Percentiles rank a stretch among this genome's conserved stretches.
Conservation (phyloP, 176 grass and related monocot genomes). For the Echinochloa phyllopogon region DNA sequence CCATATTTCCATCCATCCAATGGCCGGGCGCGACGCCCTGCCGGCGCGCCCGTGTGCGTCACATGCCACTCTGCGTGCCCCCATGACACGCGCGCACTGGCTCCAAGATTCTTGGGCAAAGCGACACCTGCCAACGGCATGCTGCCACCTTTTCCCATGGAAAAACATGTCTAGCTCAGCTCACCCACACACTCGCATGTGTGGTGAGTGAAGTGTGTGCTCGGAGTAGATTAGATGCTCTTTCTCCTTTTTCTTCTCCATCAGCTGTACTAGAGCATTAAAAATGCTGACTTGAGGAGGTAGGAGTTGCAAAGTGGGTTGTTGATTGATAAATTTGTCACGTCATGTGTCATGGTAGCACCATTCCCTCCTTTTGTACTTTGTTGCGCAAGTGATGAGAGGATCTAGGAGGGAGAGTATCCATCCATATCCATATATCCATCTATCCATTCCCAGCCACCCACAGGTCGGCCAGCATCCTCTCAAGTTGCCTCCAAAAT, state of each 20-base stretch:
- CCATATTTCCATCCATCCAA: no score
- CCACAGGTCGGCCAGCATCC: neutral
- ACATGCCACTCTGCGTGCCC: neutral
- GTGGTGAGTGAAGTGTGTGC: neutral
- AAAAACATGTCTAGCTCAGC: neutral
- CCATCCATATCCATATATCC: neutral
- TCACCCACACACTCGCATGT: neutral
- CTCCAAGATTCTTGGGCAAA: conserved; percentile 52
- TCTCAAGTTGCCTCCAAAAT: neutral
- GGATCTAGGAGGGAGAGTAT: conserved; percentile 15
- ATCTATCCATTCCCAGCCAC: neutral
- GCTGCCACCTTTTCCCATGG: neutral
- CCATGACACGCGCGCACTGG: neutral
- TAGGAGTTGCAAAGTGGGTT: neutral
- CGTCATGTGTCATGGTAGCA: conserved; percentile 31
- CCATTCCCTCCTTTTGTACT: neutral
- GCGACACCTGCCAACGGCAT: neutral
- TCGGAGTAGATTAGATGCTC: neutral
- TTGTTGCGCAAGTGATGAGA: conserved; percentile 34
- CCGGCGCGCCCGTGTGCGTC: neutral
- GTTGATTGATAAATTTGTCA: conserved; percentile 10
- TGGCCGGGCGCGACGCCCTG: neutral
- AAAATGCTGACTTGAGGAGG: conserved; percentile 31
- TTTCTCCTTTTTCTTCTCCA: neutral
- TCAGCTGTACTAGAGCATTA: conserved; percentile 7